These are phyloP conservation scores for Dactylellina drechsleri DNA, from an alignment of 2,329 filamentous ascomycete species.

Conservation along the genomic window DNA sequence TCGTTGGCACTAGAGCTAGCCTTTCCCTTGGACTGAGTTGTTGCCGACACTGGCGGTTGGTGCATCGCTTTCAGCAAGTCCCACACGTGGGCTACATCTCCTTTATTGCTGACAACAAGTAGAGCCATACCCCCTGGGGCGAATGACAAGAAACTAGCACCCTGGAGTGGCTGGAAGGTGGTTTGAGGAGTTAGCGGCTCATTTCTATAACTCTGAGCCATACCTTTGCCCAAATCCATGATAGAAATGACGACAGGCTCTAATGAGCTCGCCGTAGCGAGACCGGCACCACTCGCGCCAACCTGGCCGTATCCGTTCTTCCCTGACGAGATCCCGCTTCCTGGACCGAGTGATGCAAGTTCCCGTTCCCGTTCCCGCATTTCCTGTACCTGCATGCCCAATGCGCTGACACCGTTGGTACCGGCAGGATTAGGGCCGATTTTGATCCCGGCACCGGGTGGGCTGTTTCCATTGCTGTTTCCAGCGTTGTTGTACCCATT, in stretches of 20 bases:
- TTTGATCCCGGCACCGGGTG: slow-evolving; percentile 45
- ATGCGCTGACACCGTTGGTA: slow-evolving; percentile 46
- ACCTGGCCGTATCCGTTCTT: slow-evolving; percentile 49
- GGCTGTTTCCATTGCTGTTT: slow-evolving; percentile 44
- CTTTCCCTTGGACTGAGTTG: slow-evolving; percentile 56
- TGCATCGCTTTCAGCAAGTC: slow-evolving; percentile 70
- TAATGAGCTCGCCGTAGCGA: slow-evolving; percentile 64
- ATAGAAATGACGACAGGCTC: slow-evolving; percentile 81
- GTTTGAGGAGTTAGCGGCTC: slow-evolving; percentile 68
- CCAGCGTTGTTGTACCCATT: slow-evolving; percentile 67
- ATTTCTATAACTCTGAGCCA: slow-evolving; percentile 66
- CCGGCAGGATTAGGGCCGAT: slow-evolving; percentile 52
- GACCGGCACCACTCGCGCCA: slow-evolving; percentile 59
- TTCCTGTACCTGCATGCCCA: slow-evolving; percentile 54
- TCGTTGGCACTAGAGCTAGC: slow-evolving; percentile 34
- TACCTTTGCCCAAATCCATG: slow-evolving; percentile 72
- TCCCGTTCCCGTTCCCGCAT: slow-evolving; percentile 54
- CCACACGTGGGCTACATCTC: slow-evolving; percentile 85
- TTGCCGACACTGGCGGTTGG: slow-evolving; percentile 64
- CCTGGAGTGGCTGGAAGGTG: slow-evolving; percentile 76
- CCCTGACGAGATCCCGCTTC: slow-evolving; percentile 48
- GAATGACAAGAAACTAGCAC: slow-evolving; percentile 83
- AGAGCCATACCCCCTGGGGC: slow-evolving; percentile 77
- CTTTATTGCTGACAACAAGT: slow-evolving; percentile 82
- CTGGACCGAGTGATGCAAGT: slow-evolving; percentile 52